Evolutionary conservation across 176 grass and related monocot genomes (phyloP), one percentile per base, ranked within the genome.

Genomic region (Lolium multiflorum): DNA sequence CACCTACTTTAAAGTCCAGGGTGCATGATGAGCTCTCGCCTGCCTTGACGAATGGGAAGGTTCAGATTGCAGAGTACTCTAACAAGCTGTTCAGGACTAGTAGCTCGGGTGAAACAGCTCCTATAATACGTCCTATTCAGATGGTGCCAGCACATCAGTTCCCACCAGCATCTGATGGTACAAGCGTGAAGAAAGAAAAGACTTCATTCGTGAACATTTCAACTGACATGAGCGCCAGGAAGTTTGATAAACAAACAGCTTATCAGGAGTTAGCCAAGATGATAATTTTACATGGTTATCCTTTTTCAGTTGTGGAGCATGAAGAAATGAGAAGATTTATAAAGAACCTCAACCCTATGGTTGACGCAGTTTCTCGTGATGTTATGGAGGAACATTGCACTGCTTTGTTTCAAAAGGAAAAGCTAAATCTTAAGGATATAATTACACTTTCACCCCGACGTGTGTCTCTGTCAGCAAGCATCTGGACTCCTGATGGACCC

Each of bases 251-350:
- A 17, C 77, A 70, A 88, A 76, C 44, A 85, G 59, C 86, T 71
- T 81, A 85, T 71, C 70, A 81, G 76, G 82, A 88, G 54, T 43
- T 91, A 85, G 82, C 82, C 22, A 81, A 65, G 71, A 88, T 91
- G 90, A 82, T 88, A 77, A 50, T 59, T 63, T 63, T 63, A 48
- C 90, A 91, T 78, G 62, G 77, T 37, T 88, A 91, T 82, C 90
- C 90, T 28, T 81, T 91, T 50, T 88, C 86, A 37, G 54, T 91
- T 64, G 77, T 88, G 49, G 82, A 91, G 31, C 86, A 91, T 71
- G 90, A 91, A 85, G 90, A 91, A 82, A 91, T 91, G 90, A 88
- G 54, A 81, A 88, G 82, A 65, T 77, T 88, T 82, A 56, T 81
- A 28, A 85, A 71, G 71, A 88, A 61, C 15, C 82, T 91, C 50